Conservation (phyloP, 371 early-diverging fungal species). For the Syncephalis plumigaleata region DNA sequence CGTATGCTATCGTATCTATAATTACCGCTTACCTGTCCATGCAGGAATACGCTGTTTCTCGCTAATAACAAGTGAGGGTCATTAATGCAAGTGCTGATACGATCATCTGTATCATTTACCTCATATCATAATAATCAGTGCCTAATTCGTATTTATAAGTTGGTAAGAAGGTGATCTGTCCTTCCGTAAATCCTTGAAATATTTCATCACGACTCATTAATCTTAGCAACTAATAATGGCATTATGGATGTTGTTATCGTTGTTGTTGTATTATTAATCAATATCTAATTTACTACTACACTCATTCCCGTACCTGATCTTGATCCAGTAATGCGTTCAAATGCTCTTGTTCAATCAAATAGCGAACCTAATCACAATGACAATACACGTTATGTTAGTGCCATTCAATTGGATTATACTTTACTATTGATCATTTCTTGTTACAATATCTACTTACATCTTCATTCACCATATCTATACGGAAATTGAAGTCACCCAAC, state of each 20-base stretch:
- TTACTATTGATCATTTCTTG: background rate
- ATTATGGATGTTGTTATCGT: too few species aligned
- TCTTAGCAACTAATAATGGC: constrained; percentile 36
- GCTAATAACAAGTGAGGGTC: constrained; percentile 21
- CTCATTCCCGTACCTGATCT: constrained; percentile 4
- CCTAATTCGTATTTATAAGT: constrained; percentile 90
- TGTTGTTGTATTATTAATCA: too few species aligned
- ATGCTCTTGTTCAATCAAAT: constrained; percentile 15
- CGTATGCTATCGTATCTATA: background rate
- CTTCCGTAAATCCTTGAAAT: constrained; percentile 74
- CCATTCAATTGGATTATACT: background rate
- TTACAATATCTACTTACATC: constrained; percentile 26
- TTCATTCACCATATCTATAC: constrained; percentile 50
- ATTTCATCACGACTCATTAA: constrained; percentile 39
- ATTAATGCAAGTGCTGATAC: background rate
- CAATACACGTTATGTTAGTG: background rate
- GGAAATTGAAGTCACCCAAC: constrained; percentile 85
- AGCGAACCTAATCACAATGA: constrained; percentile 10
- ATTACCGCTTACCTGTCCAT: constrained; percentile 37
- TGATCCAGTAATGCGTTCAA: constrained; percentile 15
- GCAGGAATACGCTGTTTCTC: constrained; percentile 73
- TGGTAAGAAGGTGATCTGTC: constrained; percentile 58
- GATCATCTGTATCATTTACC: constrained; percentile 12
- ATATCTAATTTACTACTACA: too few species aligned
- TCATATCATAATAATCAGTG: constrained; percentile 64